Base-by-base conservation (phyloP, 2,329 filamentous ascomycete genomes). In the Exophiala mesophila region DNA sequence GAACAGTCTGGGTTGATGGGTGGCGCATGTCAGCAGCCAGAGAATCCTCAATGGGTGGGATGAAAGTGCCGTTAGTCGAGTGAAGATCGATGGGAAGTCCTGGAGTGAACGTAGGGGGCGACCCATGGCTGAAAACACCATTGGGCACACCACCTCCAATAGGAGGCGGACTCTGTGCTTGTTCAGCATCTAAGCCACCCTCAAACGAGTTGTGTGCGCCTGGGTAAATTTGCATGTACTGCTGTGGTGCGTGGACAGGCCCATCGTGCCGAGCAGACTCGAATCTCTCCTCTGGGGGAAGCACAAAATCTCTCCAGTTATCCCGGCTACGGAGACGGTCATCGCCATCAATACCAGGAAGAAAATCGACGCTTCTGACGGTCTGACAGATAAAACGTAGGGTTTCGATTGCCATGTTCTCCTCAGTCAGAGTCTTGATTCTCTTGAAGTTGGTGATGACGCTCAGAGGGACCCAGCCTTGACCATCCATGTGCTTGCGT, bases 401-500 rank as follows among this genome's bases (percentile, higher is more conserved):
- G 41, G 89, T 64, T 28, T 86, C 80, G 44, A 82, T 69, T 6
- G 44, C 41, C 43, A 52, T 46, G 38, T 51, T 53, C 44, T 95
- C 82, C 37, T 78, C 77, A 1, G 83, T 84, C 20, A 94, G 67
- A 19, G 76, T 69, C 63, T 82, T 82, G 60, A 94, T 83, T 45
- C 92, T 83, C 64, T 87, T 88, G 72, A 98, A 98, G n/a, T 74
- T 76, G 16, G 84, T 77, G 55, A 98, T 83, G 45, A 95, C 77
- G 23, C 76, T 73, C 38, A 98, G 69, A 37, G 80, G 81, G 10
- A 96, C 89, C 59, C 89, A 97, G 13, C 92, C 92, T 63, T 97
- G 86, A 1, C 85, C 86, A 61, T 98, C 90, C 92, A 98, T 97
- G 56, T 89, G 82, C 57, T 79, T 82, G 44, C 92, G 83, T 45